phyloP scores from a whole-genome alignment of 176 grass and related monocot species.

The Aegilops bicornis region DNA sequence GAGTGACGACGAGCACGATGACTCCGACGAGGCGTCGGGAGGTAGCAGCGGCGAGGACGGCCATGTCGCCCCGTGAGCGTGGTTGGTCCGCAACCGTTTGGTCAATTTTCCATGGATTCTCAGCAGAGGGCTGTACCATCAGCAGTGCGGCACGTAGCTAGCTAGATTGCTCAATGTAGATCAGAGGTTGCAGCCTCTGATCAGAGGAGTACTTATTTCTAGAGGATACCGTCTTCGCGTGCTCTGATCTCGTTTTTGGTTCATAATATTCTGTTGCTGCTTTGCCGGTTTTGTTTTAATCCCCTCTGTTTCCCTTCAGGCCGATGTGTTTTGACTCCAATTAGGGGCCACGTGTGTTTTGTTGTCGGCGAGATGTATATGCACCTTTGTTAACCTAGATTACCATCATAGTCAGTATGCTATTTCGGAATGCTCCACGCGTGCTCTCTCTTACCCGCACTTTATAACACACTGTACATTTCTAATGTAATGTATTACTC shows the following conservation, averaged over 20 bases:
- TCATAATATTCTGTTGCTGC: neutral
- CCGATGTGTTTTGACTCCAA: too few relatives aligned
- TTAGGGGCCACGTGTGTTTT: too few relatives aligned
- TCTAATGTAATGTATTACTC: too few relatives aligned
- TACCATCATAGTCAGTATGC: neutral
- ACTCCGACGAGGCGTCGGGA: neutral
- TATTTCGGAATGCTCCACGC: neutral
- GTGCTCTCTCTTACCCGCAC: too few relatives aligned
- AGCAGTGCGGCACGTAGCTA: neutral
- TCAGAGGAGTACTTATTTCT: neutral
- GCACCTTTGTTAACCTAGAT: neutral
- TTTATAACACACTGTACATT: too few relatives aligned
- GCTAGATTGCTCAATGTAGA: neutral
- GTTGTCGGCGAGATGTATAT: neutral
- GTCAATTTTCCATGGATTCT: neutral
- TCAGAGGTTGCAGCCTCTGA: neutral
- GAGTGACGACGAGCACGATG: slow-evolving; percentile 31
- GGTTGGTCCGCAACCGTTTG: neutral
- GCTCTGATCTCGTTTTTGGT: neutral
- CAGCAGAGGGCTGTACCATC: neutral
- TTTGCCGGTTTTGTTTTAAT: neutral
- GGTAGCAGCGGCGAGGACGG: slow-evolving; percentile 10
- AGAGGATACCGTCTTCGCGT: neutral
- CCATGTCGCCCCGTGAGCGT: neutral
- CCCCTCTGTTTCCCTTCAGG: too few relatives aligned